Conservation (phyloP, 2,329 filamentous ascomycete genomes). For the Arthrinium phaeospermum region DNA sequence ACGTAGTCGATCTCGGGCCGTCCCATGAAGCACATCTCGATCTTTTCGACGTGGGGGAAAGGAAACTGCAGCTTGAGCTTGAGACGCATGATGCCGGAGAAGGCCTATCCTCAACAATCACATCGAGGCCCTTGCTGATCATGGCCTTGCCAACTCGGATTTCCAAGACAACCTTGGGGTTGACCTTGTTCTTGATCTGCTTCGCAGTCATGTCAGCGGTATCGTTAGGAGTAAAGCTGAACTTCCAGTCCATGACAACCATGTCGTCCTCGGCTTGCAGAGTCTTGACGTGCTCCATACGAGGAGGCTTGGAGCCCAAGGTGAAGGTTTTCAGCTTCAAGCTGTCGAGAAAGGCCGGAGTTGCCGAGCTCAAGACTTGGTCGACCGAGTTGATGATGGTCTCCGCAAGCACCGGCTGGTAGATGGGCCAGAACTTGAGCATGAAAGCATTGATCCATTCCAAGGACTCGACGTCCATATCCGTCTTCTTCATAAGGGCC, state of each 20-base stretch:
- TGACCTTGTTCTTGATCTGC: slow-evolving; percentile 93
- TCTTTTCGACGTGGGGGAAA: slow-evolving; percentile 92
- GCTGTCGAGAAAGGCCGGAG: slow-evolving; percentile 91
- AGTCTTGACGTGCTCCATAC: slow-evolving; percentile 97
- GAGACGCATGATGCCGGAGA: slow-evolving; percentile 92
- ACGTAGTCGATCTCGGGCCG: slow-evolving; percentile 92
- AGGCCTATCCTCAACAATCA: slow-evolving; percentile 97
- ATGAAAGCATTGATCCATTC: slow-evolving; percentile 99
- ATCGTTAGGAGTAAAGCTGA: slow-evolving; percentile 98
- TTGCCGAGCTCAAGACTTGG: slow-evolving; percentile 91
- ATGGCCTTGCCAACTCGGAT: slow-evolving; percentile 94
- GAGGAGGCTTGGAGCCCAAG: slow-evolving; percentile 90
- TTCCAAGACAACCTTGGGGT: slow-evolving; percentile 94
- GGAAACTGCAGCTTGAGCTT: slow-evolving; percentile 97
- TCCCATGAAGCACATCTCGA: slow-evolving; percentile 94
- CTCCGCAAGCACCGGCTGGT: slow-evolving; percentile 89
- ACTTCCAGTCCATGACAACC: slow-evolving; percentile 99
- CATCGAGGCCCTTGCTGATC: slow-evolving; percentile 94
- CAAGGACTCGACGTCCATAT: slow-evolving; percentile 88
- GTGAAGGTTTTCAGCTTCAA: slow-evolving; percentile 93
- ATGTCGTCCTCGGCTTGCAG: slow-evolving; percentile 94
- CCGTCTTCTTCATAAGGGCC: slow-evolving; percentile 77
- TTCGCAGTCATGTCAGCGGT: slow-evolving; percentile 86
- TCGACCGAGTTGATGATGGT: slow-evolving; percentile 94
- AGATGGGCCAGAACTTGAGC: slow-evolving; percentile 99